These are phyloP conservation scores for Saccharomycopsis oosterbeekiorum DNA, from an alignment of 805 yeast species.

Conservation along the genomic window DNA sequence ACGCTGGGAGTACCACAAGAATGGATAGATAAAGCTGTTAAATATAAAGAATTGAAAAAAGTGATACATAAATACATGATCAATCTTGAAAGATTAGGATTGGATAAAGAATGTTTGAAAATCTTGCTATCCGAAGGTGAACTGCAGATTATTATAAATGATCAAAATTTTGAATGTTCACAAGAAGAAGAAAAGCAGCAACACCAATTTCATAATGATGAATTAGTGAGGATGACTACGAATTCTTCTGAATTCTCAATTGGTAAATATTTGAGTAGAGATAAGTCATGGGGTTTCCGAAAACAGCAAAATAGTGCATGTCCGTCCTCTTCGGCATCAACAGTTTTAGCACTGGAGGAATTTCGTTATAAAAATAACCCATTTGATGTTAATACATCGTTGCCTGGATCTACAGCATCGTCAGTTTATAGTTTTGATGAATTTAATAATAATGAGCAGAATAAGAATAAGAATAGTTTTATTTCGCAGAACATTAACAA, in stretches of 20 bases:
- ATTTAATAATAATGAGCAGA: too few species aligned
- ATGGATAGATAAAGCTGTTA: slow-evolving; percentile 62
- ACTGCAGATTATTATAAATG: background rate
- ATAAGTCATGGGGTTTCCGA: background rate
- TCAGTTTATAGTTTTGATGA: background rate
- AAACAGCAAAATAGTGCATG: background rate
- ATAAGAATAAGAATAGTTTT: background rate
- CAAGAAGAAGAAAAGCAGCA: background rate
- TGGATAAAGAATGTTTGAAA: slow-evolving; percentile 34
- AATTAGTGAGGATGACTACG: background rate
- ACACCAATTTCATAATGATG: background rate
- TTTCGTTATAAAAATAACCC: background rate
- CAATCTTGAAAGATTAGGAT: slow-evolving; percentile 51
- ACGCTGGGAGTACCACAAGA: slow-evolving; percentile 55
- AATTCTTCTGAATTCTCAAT: background rate
- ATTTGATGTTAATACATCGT: background rate
- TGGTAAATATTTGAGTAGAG: background rate
- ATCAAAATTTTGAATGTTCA: slow-evolving; percentile 6
- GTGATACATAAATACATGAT: slow-evolving; percentile 53
- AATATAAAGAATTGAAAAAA: slow-evolving; percentile 62
- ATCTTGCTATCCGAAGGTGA: slow-evolving; percentile 13
- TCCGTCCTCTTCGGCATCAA: background rate
- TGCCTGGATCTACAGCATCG: background rate
- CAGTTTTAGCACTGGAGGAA: background rate
- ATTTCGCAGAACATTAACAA: background rate